These are phyloP conservation scores for Trifolium dubium DNA, from an alignment of 306 rosid species.

Conservation along the genomic window DNA sequence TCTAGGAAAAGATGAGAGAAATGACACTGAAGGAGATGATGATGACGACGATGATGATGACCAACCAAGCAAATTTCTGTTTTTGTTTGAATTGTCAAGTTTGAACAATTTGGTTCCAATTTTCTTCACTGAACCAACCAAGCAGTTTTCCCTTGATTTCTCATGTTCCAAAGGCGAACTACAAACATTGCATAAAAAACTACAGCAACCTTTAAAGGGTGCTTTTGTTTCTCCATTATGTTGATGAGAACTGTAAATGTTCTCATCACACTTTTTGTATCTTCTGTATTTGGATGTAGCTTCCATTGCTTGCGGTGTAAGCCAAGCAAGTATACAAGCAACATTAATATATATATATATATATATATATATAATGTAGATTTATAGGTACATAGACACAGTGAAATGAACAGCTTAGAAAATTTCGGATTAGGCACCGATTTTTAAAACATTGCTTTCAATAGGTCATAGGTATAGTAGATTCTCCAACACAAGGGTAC, in stretches of 20 bases:
- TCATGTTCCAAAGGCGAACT: conserved; percentile 26
- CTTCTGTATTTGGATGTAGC: conserved; percentile 24
- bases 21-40: conserved; percentile 14
- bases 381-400: background rate
- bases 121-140: conserved; percentile 33
- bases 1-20: conserved; percentile 15
- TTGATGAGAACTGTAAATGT: conserved; percentile 18
- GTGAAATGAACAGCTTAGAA: background rate
- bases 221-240: conserved; percentile 30
- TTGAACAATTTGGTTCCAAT: conserved; percentile 35
- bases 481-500: conserved; percentile 13
- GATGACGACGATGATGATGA: background rate
- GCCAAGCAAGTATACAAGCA: conserved; percentile 16
- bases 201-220: conserved; percentile 28
- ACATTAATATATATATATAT: conserved; percentile 33
- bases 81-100: conserved; percentile 24
- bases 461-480: conserved; percentile 25
- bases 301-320: conserved; percentile 39
- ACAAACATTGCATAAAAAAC: conserved; percentile 30
- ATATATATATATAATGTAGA: conserved; percentile 37
- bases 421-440: no score
- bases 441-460: conserved; percentile 4
- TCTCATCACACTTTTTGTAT: conserved; percentile 41
- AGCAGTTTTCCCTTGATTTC: conserved; percentile 32
- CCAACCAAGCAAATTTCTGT: conserved; percentile 3